Percentiles rank a stretch among this genome's conserved stretches.
Evolutionary conservation across 2,329 filamentous ascomycete species (phyloP).

Genomic region (Fusarium sp.): DNA sequence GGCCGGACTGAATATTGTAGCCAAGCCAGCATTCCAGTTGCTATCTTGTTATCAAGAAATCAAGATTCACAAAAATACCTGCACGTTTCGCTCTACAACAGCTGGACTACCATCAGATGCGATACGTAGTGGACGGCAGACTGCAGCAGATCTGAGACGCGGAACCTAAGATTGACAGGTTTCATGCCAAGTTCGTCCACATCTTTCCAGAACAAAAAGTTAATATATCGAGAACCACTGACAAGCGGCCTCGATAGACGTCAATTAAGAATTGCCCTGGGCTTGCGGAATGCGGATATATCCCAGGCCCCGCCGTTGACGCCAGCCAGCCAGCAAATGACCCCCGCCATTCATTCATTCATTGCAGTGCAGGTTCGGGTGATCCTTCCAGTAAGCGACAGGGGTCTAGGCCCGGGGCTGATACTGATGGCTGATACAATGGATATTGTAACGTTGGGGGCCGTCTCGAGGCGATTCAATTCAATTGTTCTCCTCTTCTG

Average conservation of each 20-base stretch:
- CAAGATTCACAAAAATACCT: neutral
- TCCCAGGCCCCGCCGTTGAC: slow-evolving; percentile 18
- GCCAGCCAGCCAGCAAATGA: slow-evolving; percentile 3
- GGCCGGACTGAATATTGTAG: neutral
- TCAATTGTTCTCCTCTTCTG: slow-evolving; percentile 13
- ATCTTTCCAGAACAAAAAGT: slow-evolving; percentile 9
- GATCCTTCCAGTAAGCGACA: slow-evolving; percentile 25
- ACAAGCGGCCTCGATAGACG: slow-evolving; percentile 6
- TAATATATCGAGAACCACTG: neutral
- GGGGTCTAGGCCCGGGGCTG: slow-evolving; percentile 22
- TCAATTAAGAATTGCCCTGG: slow-evolving; percentile 28
- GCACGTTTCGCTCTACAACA: too few relatives aligned
- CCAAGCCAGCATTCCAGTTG: neutral
- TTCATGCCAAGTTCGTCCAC: slow-evolving; percentile 8
- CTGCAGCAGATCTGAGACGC: slow-evolving; percentile 26
- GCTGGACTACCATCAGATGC: too few relatives aligned
- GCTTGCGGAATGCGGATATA: slow-evolving; percentile 12
- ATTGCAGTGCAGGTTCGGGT: neutral
- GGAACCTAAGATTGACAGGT: neutral
- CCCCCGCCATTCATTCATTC: slow-evolving; percentile 1
- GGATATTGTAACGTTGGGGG: neutral
- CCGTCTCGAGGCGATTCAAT: slow-evolving; percentile 5
- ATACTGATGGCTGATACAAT: too few relatives aligned
- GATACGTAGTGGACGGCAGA: neutral
- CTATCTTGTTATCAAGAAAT: neutral